Evolutionary conservation across 2,329 filamentous ascomycete genomes (phyloP).

Genomic region (Ophiostoma australiae): DNA sequence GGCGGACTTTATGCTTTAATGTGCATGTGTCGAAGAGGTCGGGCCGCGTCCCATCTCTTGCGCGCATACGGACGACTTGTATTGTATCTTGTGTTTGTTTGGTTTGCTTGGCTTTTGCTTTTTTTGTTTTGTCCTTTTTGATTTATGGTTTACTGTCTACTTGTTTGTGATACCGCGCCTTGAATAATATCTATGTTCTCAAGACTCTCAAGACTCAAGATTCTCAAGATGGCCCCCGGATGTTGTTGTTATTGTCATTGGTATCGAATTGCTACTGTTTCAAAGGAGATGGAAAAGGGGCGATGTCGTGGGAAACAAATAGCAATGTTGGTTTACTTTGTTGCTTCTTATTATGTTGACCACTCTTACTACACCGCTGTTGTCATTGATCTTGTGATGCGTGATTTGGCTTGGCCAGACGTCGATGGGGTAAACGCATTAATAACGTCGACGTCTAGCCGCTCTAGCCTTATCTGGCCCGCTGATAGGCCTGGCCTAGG

Average conservation of each 20-base stretch:
- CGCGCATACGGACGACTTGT: slow-evolving; percentile 12
- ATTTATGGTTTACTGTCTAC: not conserved
- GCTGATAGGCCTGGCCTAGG: not conserved
- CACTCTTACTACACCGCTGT: not conserved
- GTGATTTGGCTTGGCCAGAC: not conserved
- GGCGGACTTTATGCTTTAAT: slow-evolving; percentile 12
- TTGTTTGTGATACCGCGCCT: slow-evolving; percentile 23
- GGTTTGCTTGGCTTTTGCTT: slow-evolving; percentile 15
- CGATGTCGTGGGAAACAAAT: not conserved
- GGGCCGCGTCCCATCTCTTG: not conserved
- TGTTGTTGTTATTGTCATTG: not conserved
- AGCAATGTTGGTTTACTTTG: not conserved
- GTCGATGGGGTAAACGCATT: not conserved
- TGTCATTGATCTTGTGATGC: not conserved
- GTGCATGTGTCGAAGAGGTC: slow-evolving; percentile 12
- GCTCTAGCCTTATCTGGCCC: not conserved
- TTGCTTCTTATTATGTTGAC: not conserved
- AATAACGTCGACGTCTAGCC: not conserved
- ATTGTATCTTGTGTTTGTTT: slow-evolving; percentile 13
- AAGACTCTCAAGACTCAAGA: not conserved
- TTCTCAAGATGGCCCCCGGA: not conserved
- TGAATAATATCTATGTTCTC: slow-evolving; percentile 13
- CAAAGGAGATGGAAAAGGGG: not conserved
- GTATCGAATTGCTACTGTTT: not conserved
- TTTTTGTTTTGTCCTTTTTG: slow-evolving; percentile 5